These are phyloP conservation scores for Trametes sp. DNA, from an alignment of 1,284 basidiomycete genomes.

Conservation along the genomic window DNA sequence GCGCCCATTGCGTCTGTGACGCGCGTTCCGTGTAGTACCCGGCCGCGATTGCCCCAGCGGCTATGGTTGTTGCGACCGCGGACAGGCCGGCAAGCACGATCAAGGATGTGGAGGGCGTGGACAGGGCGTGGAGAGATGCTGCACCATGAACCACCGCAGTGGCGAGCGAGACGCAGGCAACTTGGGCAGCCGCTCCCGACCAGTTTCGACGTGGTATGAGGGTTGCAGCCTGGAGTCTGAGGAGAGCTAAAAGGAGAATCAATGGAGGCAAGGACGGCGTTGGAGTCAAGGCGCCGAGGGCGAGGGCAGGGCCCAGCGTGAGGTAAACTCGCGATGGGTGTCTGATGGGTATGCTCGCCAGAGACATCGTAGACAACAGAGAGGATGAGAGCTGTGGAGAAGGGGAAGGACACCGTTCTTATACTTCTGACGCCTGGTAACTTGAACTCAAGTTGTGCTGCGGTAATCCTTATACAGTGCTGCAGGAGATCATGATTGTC, in stretches of 20 bases:
- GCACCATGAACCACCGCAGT: slow-evolving; percentile 54
- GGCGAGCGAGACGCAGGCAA: slow-evolving; percentile 52
- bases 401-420: neutral
- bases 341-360: slow-evolving; percentile 18
- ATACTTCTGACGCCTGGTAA: neutral
- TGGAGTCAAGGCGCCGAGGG: slow-evolving; percentile 55
- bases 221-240: slow-evolving; percentile 59
- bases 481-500: too few relatives aligned
- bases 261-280: slow-evolving; percentile 61
- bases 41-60: slow-evolving; percentile 49
- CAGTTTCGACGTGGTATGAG: slow-evolving; percentile 47
- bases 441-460: neutral
- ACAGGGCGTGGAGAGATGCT: slow-evolving; percentile 63
- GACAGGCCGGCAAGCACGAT: slow-evolving; percentile 52
- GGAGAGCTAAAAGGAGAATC: slow-evolving; percentile 52
- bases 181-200: slow-evolving; percentile 47
- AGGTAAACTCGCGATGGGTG: slow-evolving; percentile 45
- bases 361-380: neutral
- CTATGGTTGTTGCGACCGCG: slow-evolving; percentile 52
- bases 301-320: slow-evolving; percentile 44
- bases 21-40: slow-evolving; percentile 44
- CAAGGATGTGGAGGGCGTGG: slow-evolving; percentile 57
- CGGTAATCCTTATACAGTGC: neutral
- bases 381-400: neutral
- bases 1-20: slow-evolving; percentile 48